Evolutionary conservation across 2,329 filamentous ascomycete genomes (phyloP).

Genomic region (Fusarium buxicola): DNA sequence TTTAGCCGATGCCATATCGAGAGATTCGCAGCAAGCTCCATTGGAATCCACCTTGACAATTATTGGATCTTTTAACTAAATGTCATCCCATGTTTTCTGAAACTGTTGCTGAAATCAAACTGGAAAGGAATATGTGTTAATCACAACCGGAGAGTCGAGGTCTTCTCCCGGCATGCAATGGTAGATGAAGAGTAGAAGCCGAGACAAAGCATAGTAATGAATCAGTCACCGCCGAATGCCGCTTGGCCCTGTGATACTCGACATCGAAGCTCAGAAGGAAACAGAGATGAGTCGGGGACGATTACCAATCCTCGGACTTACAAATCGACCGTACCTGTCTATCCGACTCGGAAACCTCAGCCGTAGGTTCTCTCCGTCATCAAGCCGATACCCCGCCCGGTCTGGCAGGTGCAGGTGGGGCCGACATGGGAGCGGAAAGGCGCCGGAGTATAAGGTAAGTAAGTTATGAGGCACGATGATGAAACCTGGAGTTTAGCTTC

Average conservation of each 20-base stretch:
- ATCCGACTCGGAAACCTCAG: slow-evolving; percentile 1
- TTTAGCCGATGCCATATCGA: slow-evolving; percentile 36
- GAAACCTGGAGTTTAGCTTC: slow-evolving; percentile 38
- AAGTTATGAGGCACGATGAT: slow-evolving; percentile 13
- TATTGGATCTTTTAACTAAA: neutral
- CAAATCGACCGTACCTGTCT: slow-evolving; percentile 7
- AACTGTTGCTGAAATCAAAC: too few relatives aligned
- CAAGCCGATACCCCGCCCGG: slow-evolving; percentile 33
- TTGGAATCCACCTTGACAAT: slow-evolving; percentile 1
- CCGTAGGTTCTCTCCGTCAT: slow-evolving; percentile 6
- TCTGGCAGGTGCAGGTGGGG: slow-evolving; percentile 25
- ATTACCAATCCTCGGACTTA: neutral
- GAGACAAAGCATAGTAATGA: too few relatives aligned
- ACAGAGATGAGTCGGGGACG: neutral
- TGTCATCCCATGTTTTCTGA: too few relatives aligned
- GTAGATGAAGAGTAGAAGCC: too few relatives aligned
- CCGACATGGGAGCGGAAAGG: slow-evolving; percentile 1
- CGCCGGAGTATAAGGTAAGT: neutral
- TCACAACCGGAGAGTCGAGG: too few relatives aligned
- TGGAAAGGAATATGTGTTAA: too few relatives aligned
- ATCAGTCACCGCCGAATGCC: too few relatives aligned
- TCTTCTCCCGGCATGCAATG: too few relatives aligned
- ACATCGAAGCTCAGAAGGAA: too few relatives aligned
- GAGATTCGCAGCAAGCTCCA: neutral
- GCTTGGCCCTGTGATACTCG: too few relatives aligned